Evolutionary conservation across 2,329 filamentous ascomycete genomes (phyloP), one percentile per base, ranked within the genome.

Genomic region (Aspergillus sergii): DNA sequence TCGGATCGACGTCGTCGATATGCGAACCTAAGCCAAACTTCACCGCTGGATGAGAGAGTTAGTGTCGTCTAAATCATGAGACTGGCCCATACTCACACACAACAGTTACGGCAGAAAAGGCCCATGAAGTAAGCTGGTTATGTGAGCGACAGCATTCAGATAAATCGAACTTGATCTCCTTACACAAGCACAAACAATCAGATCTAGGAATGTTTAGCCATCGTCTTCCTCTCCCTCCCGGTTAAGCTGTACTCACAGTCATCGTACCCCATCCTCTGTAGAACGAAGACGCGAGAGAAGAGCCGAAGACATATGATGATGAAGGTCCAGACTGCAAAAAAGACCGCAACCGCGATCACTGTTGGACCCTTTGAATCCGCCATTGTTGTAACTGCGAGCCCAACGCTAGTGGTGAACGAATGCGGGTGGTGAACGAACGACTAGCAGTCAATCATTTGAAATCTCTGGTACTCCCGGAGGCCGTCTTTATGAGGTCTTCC

Each of bases 211-310:
- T 21, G 5, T 8, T 43, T 39, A n/a, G 36, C 51, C 34, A 54
- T 51, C 10, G 5, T 19, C n/a, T 48, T 48, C 26, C 4, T 23
- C 11, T 8, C 26, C 16, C 8, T 1, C 7, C 32, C 4, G 10
- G 28, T 19, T 3, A 23, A 30, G 23, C 21, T 11, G 21, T 7
- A 72, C 73, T 63, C 63, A 74, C 73, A 76, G 50, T 76, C 74
- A 63, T 76, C 74, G 0, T 68, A 5, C 1, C 73, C 72, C 69
- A 75, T 71, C 34, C 65, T 66, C 5, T 68, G 64, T 55, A 81
- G 69, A 16, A 82, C 73, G 64, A 74, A 77, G 19, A 80, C 61
- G 6, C 80, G 74, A 26, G 80, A 74, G 66, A 78, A 81, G 10
- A 81, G 64, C 23, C 80, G 72, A 34, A 81, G 68, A 34, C 59